These are phyloP conservation scores for Medicago truncatula DNA, from an alignment of 306 rosid genomes.

Conservation along the genomic window DNA sequence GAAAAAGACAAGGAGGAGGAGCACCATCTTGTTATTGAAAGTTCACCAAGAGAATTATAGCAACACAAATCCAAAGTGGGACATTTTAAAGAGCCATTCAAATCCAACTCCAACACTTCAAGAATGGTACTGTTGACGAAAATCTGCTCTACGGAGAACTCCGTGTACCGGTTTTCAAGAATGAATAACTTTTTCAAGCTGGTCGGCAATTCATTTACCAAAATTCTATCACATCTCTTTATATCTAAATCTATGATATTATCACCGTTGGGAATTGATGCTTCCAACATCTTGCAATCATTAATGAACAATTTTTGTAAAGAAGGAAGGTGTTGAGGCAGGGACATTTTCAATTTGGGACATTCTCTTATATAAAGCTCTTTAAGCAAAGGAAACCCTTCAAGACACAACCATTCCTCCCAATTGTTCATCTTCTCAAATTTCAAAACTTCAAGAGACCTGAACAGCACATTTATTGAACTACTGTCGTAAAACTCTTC, in stretches of 20 bases:
- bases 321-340: constrained; percentile 33
- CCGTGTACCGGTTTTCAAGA: background rate
- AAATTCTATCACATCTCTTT: background rate
- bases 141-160: background rate
- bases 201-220: background rate
- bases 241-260: background rate
- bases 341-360: background rate
- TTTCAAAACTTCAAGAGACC: constrained; percentile 33
- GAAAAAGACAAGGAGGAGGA: background rate
- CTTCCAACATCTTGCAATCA: background rate
- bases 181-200: background rate
- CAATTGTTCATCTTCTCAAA: constrained; percentile 22
- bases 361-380: background rate
- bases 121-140: background rate
- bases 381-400: constrained; percentile 6
- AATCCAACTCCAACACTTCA: background rate
- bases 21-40: background rate
- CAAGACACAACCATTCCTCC: constrained; percentile 30
- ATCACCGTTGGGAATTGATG: background rate
- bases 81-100: background rate
- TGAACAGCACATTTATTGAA: background rate
- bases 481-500: constrained; percentile 30
- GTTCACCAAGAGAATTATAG: background rate
- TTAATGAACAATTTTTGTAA: background rate
- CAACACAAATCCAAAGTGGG: background rate